These are phyloP conservation scores for Aspergillus thermomutatus DNA, from an alignment of 2,329 filamentous ascomycete genomes.

Conservation along the genomic window DNA sequence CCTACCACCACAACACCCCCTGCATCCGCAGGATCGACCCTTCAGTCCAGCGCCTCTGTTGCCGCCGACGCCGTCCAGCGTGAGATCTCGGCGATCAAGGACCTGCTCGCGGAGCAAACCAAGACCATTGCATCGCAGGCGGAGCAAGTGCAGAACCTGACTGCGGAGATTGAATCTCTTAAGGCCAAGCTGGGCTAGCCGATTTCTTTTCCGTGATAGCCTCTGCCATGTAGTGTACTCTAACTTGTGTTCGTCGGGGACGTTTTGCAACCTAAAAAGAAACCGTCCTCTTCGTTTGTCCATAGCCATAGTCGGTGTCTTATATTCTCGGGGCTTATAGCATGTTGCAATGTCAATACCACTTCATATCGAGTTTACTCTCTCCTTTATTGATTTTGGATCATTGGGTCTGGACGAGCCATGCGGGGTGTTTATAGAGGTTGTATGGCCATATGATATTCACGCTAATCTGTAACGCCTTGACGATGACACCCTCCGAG, in stretches of 20 bases:
- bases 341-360: slow-evolving; percentile 14
- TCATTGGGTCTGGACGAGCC: too few species aligned
- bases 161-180: slow-evolving; percentile 72
- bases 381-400: not conserved
- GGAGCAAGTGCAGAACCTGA: slow-evolving; percentile 67
- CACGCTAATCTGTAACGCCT: too few species aligned
- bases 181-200: slow-evolving; percentile 67
- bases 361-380: not conserved
- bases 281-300: slow-evolving; percentile 11
- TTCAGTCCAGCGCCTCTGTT: slow-evolving; percentile 26
- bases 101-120: slow-evolving; percentile 71
- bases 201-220: not conserved
- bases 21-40: slow-evolving; percentile 12
- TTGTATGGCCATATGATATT: too few species aligned
- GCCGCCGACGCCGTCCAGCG: slow-evolving; percentile 57
- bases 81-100: slow-evolving; percentile 72
- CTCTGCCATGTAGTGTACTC: not conserved
- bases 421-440: too few species aligned
- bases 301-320: slow-evolving; percentile 14
- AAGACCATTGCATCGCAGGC: slow-evolving; percentile 74
- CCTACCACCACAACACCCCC: slow-evolving; percentile 39
- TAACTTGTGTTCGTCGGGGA: not conserved
- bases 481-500: too few species aligned
- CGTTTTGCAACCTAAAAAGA: slow-evolving; percentile 4
- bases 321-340: slow-evolving; percentile 11